Percentiles rank a stretch among this genome's conserved stretches.
Conservation (phyloP, 1,139 yeast species). For the Kodamaea sp. region DNA sequence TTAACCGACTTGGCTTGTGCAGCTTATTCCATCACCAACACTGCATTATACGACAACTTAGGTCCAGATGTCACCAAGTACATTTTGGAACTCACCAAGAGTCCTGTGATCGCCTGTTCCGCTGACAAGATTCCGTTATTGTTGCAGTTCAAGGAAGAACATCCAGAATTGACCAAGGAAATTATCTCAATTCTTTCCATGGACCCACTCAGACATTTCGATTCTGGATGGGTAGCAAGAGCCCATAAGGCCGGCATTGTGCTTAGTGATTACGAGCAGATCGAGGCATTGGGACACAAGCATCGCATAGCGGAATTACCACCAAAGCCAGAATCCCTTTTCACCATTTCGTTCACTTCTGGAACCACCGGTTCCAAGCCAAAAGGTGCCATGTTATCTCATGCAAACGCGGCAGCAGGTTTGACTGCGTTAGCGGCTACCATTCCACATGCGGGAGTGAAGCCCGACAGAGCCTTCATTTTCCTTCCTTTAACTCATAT, state of each 20-base stretch:
- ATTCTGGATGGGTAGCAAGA: background rate
- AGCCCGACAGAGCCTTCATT: slow-evolving; percentile 19
- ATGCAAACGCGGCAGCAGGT: slow-evolving; percentile 31
- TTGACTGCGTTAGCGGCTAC: slow-evolving; percentile 21
- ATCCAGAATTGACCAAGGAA: slow-evolving; percentile 26
- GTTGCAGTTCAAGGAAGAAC: slow-evolving; percentile 27
- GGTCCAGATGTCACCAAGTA: slow-evolving; percentile 37
- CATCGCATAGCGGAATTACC: slow-evolving; percentile 18
- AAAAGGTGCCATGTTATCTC: slow-evolving; percentile 41
- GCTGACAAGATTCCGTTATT: slow-evolving; percentile 30
- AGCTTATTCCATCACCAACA: slow-evolving; percentile 36
- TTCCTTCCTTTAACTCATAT: slow-evolving; percentile 46
- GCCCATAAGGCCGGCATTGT: slow-evolving; percentile 15
- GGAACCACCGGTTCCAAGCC: slow-evolving; percentile 47
- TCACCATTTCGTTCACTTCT: slow-evolving; percentile 44
- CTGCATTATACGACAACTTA: slow-evolving; percentile 44
- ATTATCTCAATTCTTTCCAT: slow-evolving; percentile 35
- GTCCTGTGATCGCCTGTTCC: slow-evolving; percentile 38
- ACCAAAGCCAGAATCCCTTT: slow-evolving; percentile 32
- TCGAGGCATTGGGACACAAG: slow-evolving; percentile 18
- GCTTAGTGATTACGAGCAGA: slow-evolving; percentile 18
- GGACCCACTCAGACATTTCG: slow-evolving; percentile 28
- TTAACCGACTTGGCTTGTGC: slow-evolving; percentile 40
- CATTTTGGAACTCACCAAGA: slow-evolving; percentile 35
- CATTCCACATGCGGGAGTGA: slow-evolving; percentile 9